A percentile compares a stretch with the other conserved stretches of the same genome.
Conservation (phyloP, 345 rosid genomes). For the Erucastrum elatum region DNA sequence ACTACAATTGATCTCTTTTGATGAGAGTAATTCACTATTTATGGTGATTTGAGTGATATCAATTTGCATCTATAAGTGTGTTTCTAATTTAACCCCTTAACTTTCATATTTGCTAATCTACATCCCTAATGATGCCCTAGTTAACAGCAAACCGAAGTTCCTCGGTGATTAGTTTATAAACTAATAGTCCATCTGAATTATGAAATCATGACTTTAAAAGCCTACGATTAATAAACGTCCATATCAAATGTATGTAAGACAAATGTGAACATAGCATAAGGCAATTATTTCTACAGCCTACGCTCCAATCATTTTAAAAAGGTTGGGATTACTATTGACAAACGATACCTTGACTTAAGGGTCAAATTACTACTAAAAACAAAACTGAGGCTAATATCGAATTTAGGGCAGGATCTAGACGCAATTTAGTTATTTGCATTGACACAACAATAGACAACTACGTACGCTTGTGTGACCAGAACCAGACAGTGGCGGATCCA, state of each 20-base stretch:
- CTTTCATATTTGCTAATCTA: background rate
- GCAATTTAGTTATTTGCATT: slow-evolving; percentile 29
- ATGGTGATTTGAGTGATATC: too few species aligned
- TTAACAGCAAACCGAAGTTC: background rate
- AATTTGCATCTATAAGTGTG: background rate
- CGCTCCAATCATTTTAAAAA: background rate
- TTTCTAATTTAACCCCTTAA: background rate
- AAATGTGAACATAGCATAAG: slow-evolving; percentile 18
- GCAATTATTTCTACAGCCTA: slow-evolving; percentile 14
- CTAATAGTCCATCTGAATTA: slow-evolving; percentile 1
- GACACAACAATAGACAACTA: slow-evolving; percentile 18
- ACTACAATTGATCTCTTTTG: too few species aligned
- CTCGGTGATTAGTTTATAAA: slow-evolving; percentile 15
- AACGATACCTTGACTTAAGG: slow-evolving; percentile 30
- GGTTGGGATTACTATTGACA: slow-evolving; percentile 17
- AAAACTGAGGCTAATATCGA: slow-evolving; percentile 7
- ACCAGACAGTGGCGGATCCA: background rate
- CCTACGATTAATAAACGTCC: slow-evolving; percentile 21
- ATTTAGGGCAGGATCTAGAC: slow-evolving; percentile 16
- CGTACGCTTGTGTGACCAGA: slow-evolving; percentile 12
- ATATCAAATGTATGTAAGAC: slow-evolving; percentile 29
- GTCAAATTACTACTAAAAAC: slow-evolving; percentile 17
- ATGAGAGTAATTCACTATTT: too few species aligned
- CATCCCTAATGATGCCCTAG: background rate
- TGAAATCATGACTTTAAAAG: slow-evolving; percentile 8